Evolutionary conservation across 2,329 filamentous ascomycete species (phyloP).

Genomic region (Emericellopsis cladophorae): DNA sequence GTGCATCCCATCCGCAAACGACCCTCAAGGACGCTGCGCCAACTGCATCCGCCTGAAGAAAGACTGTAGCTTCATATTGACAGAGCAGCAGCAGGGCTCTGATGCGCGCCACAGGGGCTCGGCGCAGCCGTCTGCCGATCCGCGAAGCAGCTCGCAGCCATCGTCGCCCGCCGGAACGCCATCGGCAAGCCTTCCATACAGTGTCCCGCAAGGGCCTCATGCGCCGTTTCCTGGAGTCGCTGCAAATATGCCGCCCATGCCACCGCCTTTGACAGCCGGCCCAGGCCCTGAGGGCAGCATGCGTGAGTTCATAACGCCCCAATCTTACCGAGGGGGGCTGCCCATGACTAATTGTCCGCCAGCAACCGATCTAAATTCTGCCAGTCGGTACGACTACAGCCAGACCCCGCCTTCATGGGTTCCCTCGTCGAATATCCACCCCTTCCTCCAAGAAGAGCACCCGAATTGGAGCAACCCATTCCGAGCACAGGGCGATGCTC

Average conservation of each 20-base stretch:
- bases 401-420: conserved; percentile 25
- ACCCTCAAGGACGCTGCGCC: conserved; percentile 64
- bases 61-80: conserved; percentile 84
- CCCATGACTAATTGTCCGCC: background rate
- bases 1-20: conserved; percentile 66
- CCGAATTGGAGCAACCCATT: conserved; percentile 23
- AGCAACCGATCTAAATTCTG: background rate
- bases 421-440: conserved; percentile 9
- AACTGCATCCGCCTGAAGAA: conserved; percentile 94
- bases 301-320: no score
- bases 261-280: background rate
- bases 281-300: background rate
- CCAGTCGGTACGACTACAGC: background rate
- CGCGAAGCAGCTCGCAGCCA: background rate
- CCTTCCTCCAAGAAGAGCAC: background rate
- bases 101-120: conserved; percentile 26
- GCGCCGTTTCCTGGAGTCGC: background rate
- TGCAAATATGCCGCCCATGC: background rate
- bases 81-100: conserved; percentile 58
- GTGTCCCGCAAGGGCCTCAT: background rate
- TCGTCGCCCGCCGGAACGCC: background rate
- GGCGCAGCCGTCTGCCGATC: background rate
- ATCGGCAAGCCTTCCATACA: background rate
- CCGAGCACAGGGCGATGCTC: conserved; percentile 34
- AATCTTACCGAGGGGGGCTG: no score